Conservation (phyloP, 2,329 filamentous ascomycete genomes). For the Amauroascus niger region DNA sequence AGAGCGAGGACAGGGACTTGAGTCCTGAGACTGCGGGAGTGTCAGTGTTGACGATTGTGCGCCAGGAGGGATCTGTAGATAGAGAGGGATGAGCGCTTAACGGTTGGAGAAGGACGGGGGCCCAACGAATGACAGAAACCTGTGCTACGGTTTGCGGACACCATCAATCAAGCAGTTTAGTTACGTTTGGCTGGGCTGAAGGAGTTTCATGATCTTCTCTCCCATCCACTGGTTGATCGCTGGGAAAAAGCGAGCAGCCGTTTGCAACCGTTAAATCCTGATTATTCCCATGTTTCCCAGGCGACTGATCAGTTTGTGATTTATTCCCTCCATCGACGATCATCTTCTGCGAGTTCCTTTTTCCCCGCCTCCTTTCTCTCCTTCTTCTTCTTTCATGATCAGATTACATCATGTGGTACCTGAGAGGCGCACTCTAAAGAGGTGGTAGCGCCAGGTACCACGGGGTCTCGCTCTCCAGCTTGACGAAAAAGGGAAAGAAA, state of each 20-base stretch:
- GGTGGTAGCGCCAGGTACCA: slow-evolving; percentile 5
- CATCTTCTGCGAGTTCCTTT: too few species aligned
- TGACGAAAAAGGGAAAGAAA: too few species aligned
- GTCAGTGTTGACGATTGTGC: neutral
- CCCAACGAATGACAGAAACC: neutral
- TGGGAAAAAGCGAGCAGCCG: too few species aligned
- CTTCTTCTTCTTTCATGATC: neutral
- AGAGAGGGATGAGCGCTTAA: neutral
- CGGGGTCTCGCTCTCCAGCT: too few species aligned
- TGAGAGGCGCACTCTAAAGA: slow-evolving; percentile 3
- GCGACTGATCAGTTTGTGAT: neutral
- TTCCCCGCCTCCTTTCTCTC: too few species aligned
- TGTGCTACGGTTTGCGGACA: neutral
- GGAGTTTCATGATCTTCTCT: too few species aligned
- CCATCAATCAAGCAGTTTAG: too few species aligned
- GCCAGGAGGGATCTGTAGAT: neutral
- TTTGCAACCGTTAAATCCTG: neutral
- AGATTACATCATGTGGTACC: slow-evolving; percentile 9
- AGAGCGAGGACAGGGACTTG: neutral
- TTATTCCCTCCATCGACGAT: too few species aligned
- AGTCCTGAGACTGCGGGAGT: slow-evolving; percentile 10
- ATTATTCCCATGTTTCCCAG: neutral
- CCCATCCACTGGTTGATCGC: too few species aligned
- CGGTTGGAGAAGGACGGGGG: neutral
- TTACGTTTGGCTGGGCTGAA: too few species aligned